phyloP scores from a whole-genome alignment of 2,329 filamentous ascomycete genomes.

The Colletotrichum melonis region DNA sequence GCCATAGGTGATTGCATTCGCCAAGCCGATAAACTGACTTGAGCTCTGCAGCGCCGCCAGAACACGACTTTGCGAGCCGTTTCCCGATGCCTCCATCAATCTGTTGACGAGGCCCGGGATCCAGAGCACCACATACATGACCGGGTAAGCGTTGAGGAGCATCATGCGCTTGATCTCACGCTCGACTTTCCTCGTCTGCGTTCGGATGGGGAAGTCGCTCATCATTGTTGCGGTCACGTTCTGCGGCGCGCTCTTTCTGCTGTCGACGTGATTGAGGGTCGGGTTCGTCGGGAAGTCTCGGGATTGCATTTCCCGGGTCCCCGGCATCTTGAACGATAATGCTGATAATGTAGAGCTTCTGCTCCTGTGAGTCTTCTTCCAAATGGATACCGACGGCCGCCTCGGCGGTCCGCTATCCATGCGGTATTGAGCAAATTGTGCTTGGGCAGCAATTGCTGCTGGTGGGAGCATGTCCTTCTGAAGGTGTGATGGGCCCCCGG shows the following conservation, averaged over 20 bases:
- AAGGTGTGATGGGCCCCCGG: conserved; percentile 10
- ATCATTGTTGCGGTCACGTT: conserved; percentile 24
- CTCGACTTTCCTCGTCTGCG: conserved; percentile 37
- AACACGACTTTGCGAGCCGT: conserved; percentile 33
- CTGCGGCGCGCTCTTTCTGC: background rate
- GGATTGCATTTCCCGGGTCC: background rate
- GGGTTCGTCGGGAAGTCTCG: conserved; percentile 26
- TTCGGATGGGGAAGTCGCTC: conserved; percentile 38
- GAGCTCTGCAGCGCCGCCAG: conserved; percentile 46
- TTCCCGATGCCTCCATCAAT: conserved; percentile 43
- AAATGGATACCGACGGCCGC: background rate
- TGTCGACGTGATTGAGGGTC: conserved; percentile 4
- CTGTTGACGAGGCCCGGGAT: conserved; percentile 51
- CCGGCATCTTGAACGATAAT: conserved; percentile 9
- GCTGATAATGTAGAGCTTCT: conserved; percentile 16
- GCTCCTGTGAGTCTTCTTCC: background rate
- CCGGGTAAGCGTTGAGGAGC: conserved; percentile 50
- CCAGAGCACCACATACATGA: conserved; percentile 51
- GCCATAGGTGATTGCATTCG: conserved; percentile 51
- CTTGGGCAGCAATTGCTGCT: background rate
- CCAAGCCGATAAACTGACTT: conserved; percentile 50
- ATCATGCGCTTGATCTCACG: conserved; percentile 46
- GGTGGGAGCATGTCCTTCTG: conserved; percentile 18
- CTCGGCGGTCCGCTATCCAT: background rate
- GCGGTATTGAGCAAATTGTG: background rate